phyloP scores from a whole-genome alignment of 306 rosid genomes.

The Astragalus glycyphyllos region DNA sequence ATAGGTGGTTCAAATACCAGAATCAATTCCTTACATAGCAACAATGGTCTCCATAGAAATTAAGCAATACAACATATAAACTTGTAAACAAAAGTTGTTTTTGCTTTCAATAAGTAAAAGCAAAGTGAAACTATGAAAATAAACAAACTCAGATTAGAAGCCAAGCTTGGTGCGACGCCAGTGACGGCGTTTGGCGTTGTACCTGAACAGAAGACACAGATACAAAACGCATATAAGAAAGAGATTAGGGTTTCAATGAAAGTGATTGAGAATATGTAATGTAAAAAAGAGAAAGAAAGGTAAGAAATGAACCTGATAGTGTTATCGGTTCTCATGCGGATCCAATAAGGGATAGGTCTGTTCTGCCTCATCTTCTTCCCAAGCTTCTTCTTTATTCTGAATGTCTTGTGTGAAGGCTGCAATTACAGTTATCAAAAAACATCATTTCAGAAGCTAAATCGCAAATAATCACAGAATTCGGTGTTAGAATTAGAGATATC shows the following conservation, averaged over 20 bases:
- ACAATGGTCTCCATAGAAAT: not conserved
- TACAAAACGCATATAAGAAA: not conserved
- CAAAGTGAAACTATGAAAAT: not conserved
- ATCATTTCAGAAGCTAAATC: constrained; percentile 4
- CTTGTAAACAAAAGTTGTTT: not conserved
- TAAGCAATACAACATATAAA: constrained; percentile 8
- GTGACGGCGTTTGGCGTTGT: constrained; percentile 88
- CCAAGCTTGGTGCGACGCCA: constrained; percentile 96
- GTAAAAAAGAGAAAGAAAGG: not conserved
- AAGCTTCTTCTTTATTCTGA: constrained; percentile 87
- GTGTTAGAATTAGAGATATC: not conserved
- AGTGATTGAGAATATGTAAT: not conserved
- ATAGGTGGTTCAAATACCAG: not conserved
- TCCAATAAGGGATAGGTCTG: constrained; percentile 93
- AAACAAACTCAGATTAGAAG: constrained; percentile 42
- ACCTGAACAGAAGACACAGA: constrained; percentile 44
- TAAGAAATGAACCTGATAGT: constrained; percentile 60
- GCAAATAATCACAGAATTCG: not conserved
- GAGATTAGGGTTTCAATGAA: not conserved
- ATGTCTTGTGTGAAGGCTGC: constrained; percentile 95
- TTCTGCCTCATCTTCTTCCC: constrained; percentile 97
- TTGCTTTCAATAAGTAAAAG: not conserved
- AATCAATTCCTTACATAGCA: not conserved
- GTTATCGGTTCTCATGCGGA: constrained; percentile 90
- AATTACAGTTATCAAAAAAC: not conserved